These are phyloP conservation scores for Talaromyces sp. DNA, from an alignment of 2,329 filamentous ascomycete species.

Conservation along the genomic window DNA sequence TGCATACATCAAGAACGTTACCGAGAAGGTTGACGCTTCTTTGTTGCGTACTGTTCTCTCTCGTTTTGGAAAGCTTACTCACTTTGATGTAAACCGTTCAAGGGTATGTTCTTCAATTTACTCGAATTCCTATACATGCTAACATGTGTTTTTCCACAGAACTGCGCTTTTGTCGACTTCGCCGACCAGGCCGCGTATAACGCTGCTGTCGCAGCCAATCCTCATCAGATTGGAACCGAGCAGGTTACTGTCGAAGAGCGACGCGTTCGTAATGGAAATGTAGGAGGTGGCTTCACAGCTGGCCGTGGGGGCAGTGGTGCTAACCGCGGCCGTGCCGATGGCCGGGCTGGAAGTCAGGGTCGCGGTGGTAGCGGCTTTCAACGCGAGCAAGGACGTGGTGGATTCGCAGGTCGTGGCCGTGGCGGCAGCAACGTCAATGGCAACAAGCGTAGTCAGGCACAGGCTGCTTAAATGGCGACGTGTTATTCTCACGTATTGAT, in stretches of 20 bases:
- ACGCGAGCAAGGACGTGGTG: conserved; percentile 66
- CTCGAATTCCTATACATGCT: background rate
- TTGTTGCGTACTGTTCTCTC: conserved; percentile 68
- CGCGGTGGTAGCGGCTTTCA: conserved; percentile 62
- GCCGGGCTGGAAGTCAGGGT: conserved; percentile 58
- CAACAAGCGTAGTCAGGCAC: conserved; percentile 45
- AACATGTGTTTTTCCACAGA: conserved; percentile 51
- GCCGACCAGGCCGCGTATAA: conserved; percentile 75
- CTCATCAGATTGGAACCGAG: conserved; percentile 77
- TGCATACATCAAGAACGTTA: conserved; percentile 95
- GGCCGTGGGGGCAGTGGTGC: conserved; percentile 60
- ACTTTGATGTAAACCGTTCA: conserved; percentile 61
- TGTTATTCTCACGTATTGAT: conserved; percentile 23
- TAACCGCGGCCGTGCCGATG: conserved; percentile 49
- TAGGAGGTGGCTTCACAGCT: conserved; percentile 60
- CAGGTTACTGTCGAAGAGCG: conserved; percentile 85
- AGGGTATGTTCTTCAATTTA: conserved; percentile 60
- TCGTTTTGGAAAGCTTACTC: conserved; percentile 62
- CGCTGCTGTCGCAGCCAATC: conserved; percentile 77
- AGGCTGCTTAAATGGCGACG: conserved; percentile 37
- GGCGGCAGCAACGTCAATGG: conserved; percentile 54
- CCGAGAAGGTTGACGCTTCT: conserved; percentile 74
- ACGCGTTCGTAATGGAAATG: conserved; percentile 68
- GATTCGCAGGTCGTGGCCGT: conserved; percentile 61
- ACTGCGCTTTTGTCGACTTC: conserved; percentile 96